Base-by-base conservation (phyloP, 331 rosid genomes). In the Rosa hybrid region DNA sequence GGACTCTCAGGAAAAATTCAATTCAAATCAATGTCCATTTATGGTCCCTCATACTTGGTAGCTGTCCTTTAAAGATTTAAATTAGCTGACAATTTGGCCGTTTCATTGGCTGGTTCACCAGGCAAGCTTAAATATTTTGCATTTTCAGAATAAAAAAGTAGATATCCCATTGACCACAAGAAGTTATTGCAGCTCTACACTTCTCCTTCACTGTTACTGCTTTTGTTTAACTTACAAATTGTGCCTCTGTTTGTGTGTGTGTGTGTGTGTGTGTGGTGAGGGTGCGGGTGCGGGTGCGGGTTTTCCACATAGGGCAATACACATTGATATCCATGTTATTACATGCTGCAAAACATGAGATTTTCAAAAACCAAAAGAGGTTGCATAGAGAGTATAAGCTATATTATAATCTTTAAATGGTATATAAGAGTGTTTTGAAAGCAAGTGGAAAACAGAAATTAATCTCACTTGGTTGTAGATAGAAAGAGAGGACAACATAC, bases 401-500 rank as follows among this genome's bases (percentile, higher is more conserved):
- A 73, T 54, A 74, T 20, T 73, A 7, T 51, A 50, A 25, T 51
- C 30, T 17, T 49, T 44, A 11, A 51, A 18, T 34, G n/a, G 17
- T 38, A 74, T 20, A 3, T 14, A 54, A 44, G 17, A 68, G 74
- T 48, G 63, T 21, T 49, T 38, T 20, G 14, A 9, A 45, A 25
- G 60, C 34, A 77, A 18, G 56, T 42, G 23, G 1, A 23, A 57
- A 56, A 38, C 42, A 67, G 67, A 51, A 20, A 67, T 74, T 17
- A 75, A 51, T 51, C 63, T 42, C 3, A 69, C 3, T 17, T 59
- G 10, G 25, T 41, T 21, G 23, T 23, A 59, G 50, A 75, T 48
- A 34, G 54, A 25, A 48, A 53, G 34, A 46, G 70, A 82, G 49
- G 79, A 81, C 39, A 25, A 6, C 81, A 76, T 83, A 94, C 98